Conservation (phyloP, 2,329 filamentous ascomycete species). For the Arthrobotrys sinensis region DNA sequence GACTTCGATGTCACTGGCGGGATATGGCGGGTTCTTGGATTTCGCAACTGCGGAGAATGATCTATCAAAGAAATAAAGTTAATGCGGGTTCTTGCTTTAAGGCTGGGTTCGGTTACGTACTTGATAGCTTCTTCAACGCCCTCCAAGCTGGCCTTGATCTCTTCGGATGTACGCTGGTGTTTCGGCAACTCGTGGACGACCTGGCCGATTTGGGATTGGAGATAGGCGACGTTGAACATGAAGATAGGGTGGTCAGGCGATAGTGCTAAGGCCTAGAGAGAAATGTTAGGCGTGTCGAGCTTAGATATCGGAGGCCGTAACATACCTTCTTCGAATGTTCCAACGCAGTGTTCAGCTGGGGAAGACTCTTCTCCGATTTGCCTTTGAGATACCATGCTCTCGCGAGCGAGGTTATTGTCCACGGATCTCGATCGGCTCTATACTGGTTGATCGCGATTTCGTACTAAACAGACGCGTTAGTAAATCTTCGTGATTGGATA, state of each 20-base stretch:
- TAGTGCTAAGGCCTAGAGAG: slow-evolving; percentile 77
- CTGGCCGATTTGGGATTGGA: slow-evolving; percentile 93
- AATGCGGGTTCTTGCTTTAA: background rate
- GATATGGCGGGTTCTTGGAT: slow-evolving; percentile 83
- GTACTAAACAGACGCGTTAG: slow-evolving; percentile 73
- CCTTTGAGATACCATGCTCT: slow-evolving; percentile 89
- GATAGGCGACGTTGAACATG: slow-evolving; percentile 97
- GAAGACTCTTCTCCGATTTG: slow-evolving; percentile 75
- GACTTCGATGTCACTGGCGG: slow-evolving; percentile 89
- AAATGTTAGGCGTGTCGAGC: slow-evolving; percentile 14
- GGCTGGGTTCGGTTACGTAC: slow-evolving; percentile 62
- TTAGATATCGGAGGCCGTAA: slow-evolving; percentile 62
- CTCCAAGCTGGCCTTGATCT: slow-evolving; percentile 83
- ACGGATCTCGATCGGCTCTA: slow-evolving; percentile 79
- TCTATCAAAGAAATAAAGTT: slow-evolving; percentile 45
- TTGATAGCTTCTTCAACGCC: slow-evolving; percentile 90
- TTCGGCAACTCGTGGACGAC: slow-evolving; percentile 83
- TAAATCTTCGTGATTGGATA: background rate
- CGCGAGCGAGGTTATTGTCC: slow-evolving; percentile 86
- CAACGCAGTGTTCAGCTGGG: slow-evolving; percentile 74
- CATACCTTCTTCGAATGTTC: slow-evolving; percentile 77
- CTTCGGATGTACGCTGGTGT: slow-evolving; percentile 81
- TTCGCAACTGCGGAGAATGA: slow-evolving; percentile 75
- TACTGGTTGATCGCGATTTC: slow-evolving; percentile 86
- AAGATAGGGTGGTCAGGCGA: slow-evolving; percentile 89